Conservation (phyloP, 1,284 basidiomycete genomes). For the Entoloma clypeatum region DNA sequence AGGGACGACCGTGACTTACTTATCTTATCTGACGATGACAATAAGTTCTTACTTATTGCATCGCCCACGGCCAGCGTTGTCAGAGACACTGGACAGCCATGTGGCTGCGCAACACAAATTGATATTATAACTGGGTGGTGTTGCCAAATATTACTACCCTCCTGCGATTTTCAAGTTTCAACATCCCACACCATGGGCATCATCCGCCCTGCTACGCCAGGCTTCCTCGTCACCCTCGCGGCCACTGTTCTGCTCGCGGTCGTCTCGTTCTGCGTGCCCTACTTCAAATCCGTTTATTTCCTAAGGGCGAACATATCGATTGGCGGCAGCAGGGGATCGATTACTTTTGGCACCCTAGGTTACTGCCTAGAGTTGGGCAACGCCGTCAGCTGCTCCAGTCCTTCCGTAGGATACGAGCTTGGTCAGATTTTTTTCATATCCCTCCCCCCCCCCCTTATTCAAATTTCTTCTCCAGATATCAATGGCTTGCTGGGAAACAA, state of each 20-base stretch:
- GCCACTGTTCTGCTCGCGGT: constrained; percentile 75
- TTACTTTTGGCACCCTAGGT: constrained; percentile 82
- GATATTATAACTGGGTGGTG: no score
- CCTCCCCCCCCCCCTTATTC: constrained; percentile 12
- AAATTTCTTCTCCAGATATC: constrained; percentile 52
- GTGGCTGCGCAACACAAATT: no score
- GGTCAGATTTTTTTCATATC: constrained; percentile 47
- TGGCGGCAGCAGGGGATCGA: constrained; percentile 49
- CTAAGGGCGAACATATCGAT: constrained; percentile 66
- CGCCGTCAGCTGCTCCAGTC: constrained; percentile 68
- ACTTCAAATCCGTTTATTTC: constrained; percentile 82
- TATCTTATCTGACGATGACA: no score
- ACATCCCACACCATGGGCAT: constrained; percentile 41
- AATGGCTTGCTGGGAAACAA: constrained; percentile 73
- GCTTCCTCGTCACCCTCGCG: constrained; percentile 72
- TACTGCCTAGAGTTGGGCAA: constrained; percentile 65
- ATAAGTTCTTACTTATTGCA: no score
- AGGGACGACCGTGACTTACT: no score
- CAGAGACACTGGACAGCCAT: no score
- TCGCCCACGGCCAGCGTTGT: no score
- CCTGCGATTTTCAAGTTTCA: background rate
- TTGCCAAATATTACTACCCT: no score
- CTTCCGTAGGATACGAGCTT: constrained; percentile 79
- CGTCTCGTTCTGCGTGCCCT: constrained; percentile 84
- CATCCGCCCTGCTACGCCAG: constrained; percentile 79